phyloP scores from a whole-genome alignment of 352 stramenopile species.

The Peronospora farinosa region DNA sequence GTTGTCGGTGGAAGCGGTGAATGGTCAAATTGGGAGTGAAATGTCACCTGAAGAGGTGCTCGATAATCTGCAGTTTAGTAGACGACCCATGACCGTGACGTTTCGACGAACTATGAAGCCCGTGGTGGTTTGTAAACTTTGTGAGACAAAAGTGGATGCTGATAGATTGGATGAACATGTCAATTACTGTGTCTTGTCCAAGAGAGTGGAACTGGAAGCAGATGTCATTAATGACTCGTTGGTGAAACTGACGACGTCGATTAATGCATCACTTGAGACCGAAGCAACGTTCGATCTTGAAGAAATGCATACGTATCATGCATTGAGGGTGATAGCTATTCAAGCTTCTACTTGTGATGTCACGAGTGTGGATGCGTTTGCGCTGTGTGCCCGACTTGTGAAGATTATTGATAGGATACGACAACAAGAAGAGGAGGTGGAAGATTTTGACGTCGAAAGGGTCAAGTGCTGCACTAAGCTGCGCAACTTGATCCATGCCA shows the following conservation, averaged over 20 bases:
- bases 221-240: conserved; percentile 72
- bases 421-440: conserved; percentile 41
- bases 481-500: conserved; percentile 71
- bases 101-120: conserved; percentile 44
- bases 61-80: conserved; percentile 53
- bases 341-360: conserved; percentile 69
- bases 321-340: conserved; percentile 60
- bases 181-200: conserved; percentile 75
- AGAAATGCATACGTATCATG: conserved; percentile 67
- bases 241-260: conserved; percentile 43
- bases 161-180: conserved; percentile 65
- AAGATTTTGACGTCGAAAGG: conserved; percentile 44
- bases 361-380: conserved; percentile 68
- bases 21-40: conserved; percentile 33
- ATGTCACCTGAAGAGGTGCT: conserved; percentile 47
- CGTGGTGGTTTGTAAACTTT: conserved; percentile 74
- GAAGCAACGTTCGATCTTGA: conserved; percentile 47
- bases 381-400: conserved; percentile 62
- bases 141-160: conserved; percentile 67
- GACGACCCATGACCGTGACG: conserved; percentile 54
- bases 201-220: conserved; percentile 63
- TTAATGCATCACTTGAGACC: conserved; percentile 47
- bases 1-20: conserved; percentile 61
- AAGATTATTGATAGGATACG: conserved; percentile 75
- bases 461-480: conserved; percentile 55